These are phyloP conservation scores for Saccharomycopsis babjevae DNA, from an alignment of 805 yeast species.

Conservation along the genomic window DNA sequence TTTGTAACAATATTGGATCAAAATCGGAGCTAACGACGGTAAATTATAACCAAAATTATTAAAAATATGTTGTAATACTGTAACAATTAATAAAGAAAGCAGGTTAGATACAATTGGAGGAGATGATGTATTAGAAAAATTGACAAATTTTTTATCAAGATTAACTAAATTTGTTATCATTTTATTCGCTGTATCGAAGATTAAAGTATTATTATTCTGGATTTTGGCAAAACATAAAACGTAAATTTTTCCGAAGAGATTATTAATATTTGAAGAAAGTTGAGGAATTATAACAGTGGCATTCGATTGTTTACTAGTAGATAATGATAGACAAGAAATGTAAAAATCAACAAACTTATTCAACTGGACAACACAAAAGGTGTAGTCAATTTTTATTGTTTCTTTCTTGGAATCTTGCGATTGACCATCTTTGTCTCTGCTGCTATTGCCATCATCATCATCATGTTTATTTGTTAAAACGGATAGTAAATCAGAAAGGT, in stretches of 20 bases:
- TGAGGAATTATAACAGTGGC: neutral
- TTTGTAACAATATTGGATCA: slow-evolving; percentile 8
- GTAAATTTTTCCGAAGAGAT: neutral
- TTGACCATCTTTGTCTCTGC: neutral
- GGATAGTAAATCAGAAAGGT: neutral
- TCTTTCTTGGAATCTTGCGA: too few relatives aligned
- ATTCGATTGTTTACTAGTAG: neutral
- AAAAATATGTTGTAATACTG: slow-evolving; percentile 11
- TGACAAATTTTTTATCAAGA: slow-evolving; percentile 15
- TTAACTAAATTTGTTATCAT: slow-evolving; percentile 23
- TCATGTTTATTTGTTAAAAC: neutral
- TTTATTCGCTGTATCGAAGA: slow-evolving; percentile 25
- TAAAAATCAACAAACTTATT: neutral
- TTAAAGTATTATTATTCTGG: slow-evolving; percentile 7
- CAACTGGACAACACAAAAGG: neutral
- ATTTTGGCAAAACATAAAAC: neutral
- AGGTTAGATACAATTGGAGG: slow-evolving; percentile 1
- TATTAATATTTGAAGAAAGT: neutral
- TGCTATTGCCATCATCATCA: neutral
- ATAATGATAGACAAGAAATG: neutral
- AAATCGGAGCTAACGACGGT: slow-evolving; percentile 20
- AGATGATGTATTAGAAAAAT: slow-evolving; percentile 6
- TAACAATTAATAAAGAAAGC: neutral
- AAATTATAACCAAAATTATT: slow-evolving; percentile 17
- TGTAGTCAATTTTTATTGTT: neutral